Evolutionary conservation across 768 basidiomycete species (phyloP).

Genomic region (Lepiota subincarnata): DNA sequence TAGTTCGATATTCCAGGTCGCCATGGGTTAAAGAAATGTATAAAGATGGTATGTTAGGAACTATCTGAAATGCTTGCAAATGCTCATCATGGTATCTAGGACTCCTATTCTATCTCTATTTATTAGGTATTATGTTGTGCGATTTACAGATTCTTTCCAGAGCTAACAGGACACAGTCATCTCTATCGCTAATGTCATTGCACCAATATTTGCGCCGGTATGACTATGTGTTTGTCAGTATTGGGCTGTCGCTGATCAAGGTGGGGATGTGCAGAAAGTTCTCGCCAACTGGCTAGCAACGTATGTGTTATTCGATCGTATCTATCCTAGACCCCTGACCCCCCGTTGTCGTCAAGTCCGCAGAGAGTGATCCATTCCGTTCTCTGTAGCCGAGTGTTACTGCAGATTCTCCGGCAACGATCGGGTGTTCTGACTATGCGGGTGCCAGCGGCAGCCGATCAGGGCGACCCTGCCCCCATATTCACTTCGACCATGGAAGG

Average conservation of each 20-base stretch:
- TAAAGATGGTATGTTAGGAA: conserved; percentile 28
- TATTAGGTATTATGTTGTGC: conserved; percentile 26
- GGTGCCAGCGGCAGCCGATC: conserved; percentile 1
- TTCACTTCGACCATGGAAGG: conserved; percentile 21
- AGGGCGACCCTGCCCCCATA: conserved; percentile 5
- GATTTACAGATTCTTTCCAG: neutral
- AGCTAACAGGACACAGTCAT: conserved; percentile 20
- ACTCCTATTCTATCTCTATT: conserved; percentile 36
- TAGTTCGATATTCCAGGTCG: conserved; percentile 32
- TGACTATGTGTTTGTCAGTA: conserved; percentile 4
- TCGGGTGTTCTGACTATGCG: conserved; percentile 18
- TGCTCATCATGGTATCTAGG: conserved; percentile 20
- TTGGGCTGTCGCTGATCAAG: neutral
- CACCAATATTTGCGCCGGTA: conserved; percentile 34
- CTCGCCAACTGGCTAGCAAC: conserved; percentile 41
- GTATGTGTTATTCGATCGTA: conserved; percentile 19
- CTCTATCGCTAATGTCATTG: conserved; percentile 36
- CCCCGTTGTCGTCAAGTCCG: conserved; percentile 22
- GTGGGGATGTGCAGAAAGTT: conserved; percentile 19
- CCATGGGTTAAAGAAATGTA: conserved; percentile 36
- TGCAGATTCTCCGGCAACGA: conserved; percentile 33
- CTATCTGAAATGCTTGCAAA: neutral
- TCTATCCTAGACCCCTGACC: neutral
- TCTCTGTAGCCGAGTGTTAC: conserved; percentile 36
- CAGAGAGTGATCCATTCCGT: conserved; percentile 43